Evolutionary conservation across 345 rosid species (phyloP).

Genomic region (Salix purpurea): DNA sequence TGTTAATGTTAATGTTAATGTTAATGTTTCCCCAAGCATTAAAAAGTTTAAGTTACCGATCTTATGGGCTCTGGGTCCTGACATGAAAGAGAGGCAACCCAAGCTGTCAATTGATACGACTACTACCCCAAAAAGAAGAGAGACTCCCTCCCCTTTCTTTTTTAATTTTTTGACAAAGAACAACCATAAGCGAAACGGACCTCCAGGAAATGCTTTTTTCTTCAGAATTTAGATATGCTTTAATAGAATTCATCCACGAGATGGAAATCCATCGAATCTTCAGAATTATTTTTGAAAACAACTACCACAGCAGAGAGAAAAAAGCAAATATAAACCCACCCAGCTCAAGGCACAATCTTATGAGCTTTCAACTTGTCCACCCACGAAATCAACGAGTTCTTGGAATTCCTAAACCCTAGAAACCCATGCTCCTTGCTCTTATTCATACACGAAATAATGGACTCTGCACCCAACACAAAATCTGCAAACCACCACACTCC

Average conservation of each 20-base stretch:
- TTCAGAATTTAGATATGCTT: not conserved
- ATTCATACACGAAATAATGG: slow-evolving; percentile 47
- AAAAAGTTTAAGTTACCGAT: not conserved
- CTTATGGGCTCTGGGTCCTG: not conserved
- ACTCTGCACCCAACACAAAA: slow-evolving; percentile 15
- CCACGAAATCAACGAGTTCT: slow-evolving; percentile 50
- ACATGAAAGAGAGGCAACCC: not conserved
- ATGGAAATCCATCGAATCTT: not conserved
- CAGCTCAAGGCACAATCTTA: slow-evolving; percentile 15
- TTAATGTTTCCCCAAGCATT: not conserved
- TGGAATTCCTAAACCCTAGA: slow-evolving; percentile 78
- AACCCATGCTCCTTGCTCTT: slow-evolving; percentile 89
- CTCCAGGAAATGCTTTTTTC: not conserved
- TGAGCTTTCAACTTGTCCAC: slow-evolving; percentile 17
- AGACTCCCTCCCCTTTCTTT: too few relatives aligned
- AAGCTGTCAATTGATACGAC: not conserved
- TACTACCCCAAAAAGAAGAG: too few relatives aligned
- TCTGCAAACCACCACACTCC: slow-evolving; percentile 69
- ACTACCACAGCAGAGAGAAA: not conserved
- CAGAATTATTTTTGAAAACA: not conserved
- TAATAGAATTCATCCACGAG: not conserved
- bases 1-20: too few relatives aligned
- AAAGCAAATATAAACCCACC: not conserved
- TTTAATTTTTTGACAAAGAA: not conserved
- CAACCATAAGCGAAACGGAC: not conserved